Evolutionary conservation across 106 monocot species (phyloP).

Genomic region (Allium cepa): DNA sequence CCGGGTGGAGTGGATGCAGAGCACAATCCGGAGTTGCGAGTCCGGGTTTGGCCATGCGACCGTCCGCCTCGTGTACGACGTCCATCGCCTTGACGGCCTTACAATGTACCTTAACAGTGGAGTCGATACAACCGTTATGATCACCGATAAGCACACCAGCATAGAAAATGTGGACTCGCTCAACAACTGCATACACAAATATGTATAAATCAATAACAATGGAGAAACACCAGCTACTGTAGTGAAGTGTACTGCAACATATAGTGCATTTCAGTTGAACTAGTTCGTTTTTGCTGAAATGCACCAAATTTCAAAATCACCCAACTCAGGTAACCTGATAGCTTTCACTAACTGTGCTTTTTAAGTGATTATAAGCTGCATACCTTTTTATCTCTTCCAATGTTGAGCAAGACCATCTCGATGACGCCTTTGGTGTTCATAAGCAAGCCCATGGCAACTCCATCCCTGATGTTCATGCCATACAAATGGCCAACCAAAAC

Average conservation of each 20-base stretch:
- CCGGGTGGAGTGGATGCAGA: constrained; percentile 16
- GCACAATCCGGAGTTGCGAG: constrained; percentile 12
- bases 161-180: constrained; percentile 38
- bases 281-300: too few relatives aligned
- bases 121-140: constrained; percentile 25
- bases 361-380: too few relatives aligned
- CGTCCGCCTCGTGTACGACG: constrained; percentile 39
- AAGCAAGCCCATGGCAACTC: constrained; percentile 39
- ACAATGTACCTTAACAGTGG: constrained; percentile 22
- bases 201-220: not conserved
- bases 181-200: constrained; percentile 29
- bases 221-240: too few relatives aligned
- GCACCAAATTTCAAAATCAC: too few relatives aligned
- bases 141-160: constrained; percentile 34
- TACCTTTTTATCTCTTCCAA: constrained; percentile 43
- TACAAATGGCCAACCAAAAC: constrained; percentile 29
- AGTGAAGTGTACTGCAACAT: too few relatives aligned
- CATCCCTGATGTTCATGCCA: constrained; percentile 28
- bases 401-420: constrained; percentile 59
- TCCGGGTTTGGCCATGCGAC: constrained; percentile 20
- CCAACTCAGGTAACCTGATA: too few relatives aligned
- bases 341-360: too few relatives aligned
- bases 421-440: constrained; percentile 64
- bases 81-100: constrained; percentile 20
- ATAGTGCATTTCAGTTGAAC: too few relatives aligned